A percentile compares a stretch with the other conserved stretches of the same genome.
Evolutionary conservation across 192 early-diverging fungal genomes (phyloP).

Genomic region (Rhizophlyctis rosea): DNA sequence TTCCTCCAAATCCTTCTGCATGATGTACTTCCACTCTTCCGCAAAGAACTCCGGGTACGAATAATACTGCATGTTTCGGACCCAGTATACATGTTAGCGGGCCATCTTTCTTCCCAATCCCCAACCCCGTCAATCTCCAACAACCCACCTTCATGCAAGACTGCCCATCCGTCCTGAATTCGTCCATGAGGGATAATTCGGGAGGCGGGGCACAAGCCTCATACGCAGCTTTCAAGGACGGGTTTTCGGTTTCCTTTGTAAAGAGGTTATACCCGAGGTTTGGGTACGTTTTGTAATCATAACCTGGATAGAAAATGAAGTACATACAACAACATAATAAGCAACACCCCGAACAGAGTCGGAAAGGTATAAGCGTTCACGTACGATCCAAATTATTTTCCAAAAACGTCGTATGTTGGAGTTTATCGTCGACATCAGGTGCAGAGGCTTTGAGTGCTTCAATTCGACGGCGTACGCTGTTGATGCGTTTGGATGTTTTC

Average conservation of each 20-base stretch:
- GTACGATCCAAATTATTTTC: too few species aligned
- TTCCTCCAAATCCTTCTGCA: conserved; percentile 37
- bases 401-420: too few species aligned
- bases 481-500: conserved; percentile 1
- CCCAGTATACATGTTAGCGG: not conserved
- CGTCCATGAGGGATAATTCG: conserved; percentile 34
- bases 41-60: conserved; percentile 52
- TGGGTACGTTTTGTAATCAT: conserved; percentile 20
- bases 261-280: conserved; percentile 31
- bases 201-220: conserved; percentile 34
- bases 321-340: not conserved
- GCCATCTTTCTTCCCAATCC: not conserved
- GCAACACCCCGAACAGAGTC: not conserved
- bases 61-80: conserved; percentile 23
- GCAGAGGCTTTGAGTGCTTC: conserved; percentile 12
- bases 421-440: conserved; percentile 19
- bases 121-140: not conserved
- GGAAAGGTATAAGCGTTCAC: not conserved
- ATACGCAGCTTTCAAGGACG: conserved; percentile 21
- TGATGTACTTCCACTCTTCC: conserved; percentile 45
- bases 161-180: conserved; percentile 39
- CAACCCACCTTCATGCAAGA: conserved; percentile 28
- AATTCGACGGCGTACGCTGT: not conserved
- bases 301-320: conserved; percentile 11
- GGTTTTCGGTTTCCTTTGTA: conserved; percentile 26